A percentile compares a stretch with the other conserved stretches of the same genome.
Conservation (phyloP, 495 filamentous ascomycete genomes). For the Neurospora sublineolata region DNA sequence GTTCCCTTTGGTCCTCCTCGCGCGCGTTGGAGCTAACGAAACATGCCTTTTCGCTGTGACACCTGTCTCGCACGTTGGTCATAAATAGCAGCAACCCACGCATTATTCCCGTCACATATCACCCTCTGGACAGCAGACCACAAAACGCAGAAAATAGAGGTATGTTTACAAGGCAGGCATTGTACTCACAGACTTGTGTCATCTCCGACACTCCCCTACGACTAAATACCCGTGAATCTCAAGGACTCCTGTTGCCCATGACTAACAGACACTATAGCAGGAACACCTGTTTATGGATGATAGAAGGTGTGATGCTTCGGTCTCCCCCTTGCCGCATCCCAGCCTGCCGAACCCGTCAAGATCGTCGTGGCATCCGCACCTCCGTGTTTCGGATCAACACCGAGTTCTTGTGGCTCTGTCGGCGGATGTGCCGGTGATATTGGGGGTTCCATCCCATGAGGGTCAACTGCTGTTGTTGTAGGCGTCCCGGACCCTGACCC, state of each 20-base stretch:
- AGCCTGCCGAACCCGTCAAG: background rate
- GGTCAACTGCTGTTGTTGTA: background rate
- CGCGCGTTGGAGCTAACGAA: background rate
- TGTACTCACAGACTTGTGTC: background rate
- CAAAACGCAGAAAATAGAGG: background rate
- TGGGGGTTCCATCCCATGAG: background rate
- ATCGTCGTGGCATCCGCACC: background rate
- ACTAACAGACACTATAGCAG: background rate
- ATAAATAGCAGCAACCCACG: too few relatives aligned
- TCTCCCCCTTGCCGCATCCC: conserved; percentile 9
- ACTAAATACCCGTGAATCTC: background rate
- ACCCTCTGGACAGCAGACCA: background rate
- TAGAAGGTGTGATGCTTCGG: conserved; percentile 14
- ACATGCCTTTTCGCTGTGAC: too few relatives aligned
- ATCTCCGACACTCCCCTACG: background rate
- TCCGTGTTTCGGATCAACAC: background rate
- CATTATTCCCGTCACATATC: too few relatives aligned
- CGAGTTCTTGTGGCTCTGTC: conserved; percentile 7
- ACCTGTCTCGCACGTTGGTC: too few relatives aligned
- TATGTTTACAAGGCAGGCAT: background rate
- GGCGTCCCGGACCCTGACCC: background rate
- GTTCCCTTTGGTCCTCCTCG: background rate
- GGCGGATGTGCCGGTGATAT: background rate
- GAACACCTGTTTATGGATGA: conserved; percentile 7
- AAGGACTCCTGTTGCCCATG: background rate